These are phyloP conservation scores for Fistulifera solaris DNA, from an alignment of 108 stramenopile genomes.

Conservation along the genomic window DNA sequence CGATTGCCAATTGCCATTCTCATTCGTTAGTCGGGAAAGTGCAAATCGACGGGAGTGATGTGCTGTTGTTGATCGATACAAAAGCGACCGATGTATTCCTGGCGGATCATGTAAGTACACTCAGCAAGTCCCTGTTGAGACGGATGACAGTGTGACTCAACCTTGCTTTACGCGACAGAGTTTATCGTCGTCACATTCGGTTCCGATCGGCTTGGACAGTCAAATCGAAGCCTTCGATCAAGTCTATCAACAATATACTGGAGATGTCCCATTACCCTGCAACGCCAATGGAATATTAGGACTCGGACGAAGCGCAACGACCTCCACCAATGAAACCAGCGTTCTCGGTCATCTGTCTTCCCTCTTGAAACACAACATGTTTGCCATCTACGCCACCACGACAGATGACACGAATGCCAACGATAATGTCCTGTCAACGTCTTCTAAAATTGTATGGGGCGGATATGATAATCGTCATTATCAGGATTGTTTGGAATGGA, in stretches of 20 bases:
- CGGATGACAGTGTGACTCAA: no score
- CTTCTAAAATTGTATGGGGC: constrained; percentile 37
- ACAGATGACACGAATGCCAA: constrained; percentile 24
- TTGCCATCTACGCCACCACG: constrained; percentile 25
- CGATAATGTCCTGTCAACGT: constrained; percentile 4
- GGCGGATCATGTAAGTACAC: no score
- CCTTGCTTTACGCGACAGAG: no score
- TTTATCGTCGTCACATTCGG: no score
- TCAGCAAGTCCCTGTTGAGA: no score
- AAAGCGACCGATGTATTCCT: no score
- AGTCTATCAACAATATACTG: neutral
- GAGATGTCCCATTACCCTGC: constrained; percentile 26
- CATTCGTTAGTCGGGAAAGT: no score
- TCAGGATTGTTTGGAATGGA: constrained; percentile 42
- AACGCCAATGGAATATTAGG: constrained; percentile 44
- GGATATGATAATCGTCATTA: constrained; percentile 37
- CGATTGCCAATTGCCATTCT: no score
- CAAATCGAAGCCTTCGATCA: no score
- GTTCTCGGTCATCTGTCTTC: constrained; percentile 17
- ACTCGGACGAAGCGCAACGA: constrained; percentile 23
- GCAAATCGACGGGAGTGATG: no score
- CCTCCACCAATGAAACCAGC: constrained; percentile 25
- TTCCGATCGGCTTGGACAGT: no score
- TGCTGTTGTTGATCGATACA: no score
- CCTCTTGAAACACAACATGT: constrained; percentile 16